Evolutionary conservation across 345 rosid genomes (phyloP), one percentile per base, ranked within the genome.

Genomic region (Gossypium australe): DNA sequence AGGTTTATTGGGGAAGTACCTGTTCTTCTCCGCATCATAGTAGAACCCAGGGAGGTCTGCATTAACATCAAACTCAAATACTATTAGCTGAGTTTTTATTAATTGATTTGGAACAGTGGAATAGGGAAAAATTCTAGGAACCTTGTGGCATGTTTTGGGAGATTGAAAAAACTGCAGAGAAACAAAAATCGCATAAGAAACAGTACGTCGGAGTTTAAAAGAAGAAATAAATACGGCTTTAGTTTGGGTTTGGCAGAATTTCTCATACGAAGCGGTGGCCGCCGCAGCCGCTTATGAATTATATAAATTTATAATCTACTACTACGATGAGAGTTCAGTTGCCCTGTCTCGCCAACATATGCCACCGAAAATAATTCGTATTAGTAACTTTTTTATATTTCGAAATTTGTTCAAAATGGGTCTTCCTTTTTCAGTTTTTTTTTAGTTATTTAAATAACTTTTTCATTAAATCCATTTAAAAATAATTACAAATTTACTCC

Each of bases 1-100:
- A 38, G 96, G 91, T 77, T 84, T 91, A 77, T 87, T 80, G 25
- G 96, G 94, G 78, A 91, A 95, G 71, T 90, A 91, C 79, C 97
- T 81, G 78, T 93, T 91, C 92, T 89, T 95, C 87, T 87, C 96
- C 43, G 86, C 87, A 82, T 95, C 98, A 79, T 72, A 91, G 77
- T 93, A 91, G 74, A 87, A 91, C 55, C 98, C 98, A 49, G 93
- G 94, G 81, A 91, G 89, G 29, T 92, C 98, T 91, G 88, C 58
- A 57, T 22, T 22, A 20, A 25, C 56, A 73, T 71, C 34, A 55
- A 34, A n/a, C 7, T 2, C 27, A 22, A 47, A 48, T 8, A 47
- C 18, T 22, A 67, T 8, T 24, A 63, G 12, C 20, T 16, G n/a
- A 2, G 1, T 9, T 17, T n/a, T 20, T 17, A 63, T 8, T 63